Evolutionary conservation across 2,329 filamentous ascomycete genomes (phyloP), one percentile per base, ranked within the genome.

Genomic region (Orbilia brochopaga): DNA sequence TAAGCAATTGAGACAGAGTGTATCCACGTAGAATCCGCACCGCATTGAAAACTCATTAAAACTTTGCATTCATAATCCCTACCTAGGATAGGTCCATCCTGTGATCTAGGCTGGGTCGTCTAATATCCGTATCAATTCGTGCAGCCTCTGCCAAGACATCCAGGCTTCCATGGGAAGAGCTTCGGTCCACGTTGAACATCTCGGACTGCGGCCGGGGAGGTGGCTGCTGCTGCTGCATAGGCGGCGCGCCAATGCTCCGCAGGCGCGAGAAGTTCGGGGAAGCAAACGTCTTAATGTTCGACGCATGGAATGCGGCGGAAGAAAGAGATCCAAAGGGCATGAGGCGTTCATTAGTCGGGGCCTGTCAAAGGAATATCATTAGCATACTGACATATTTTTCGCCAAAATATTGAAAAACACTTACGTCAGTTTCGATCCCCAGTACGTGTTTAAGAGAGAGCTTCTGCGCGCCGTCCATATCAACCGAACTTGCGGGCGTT

Each of bases 401-500:
- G 11, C 21, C 7, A 10, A 37, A 17, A 40, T 4, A 13, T 35
- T 64, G 11, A 23, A 5, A 37, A 23, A 46, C 24, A 11, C 69
- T 63, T 67, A 73, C 69, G 50, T 73, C 69, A 51, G 61, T 66
- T 46, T 73, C 69, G 27, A 73, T 67, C 27, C 69, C 69, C 37
- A 73, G 44, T 27, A 67, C 62, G 32, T 73, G 69, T 42, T 73
- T 73, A 37, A 67, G 46, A 13, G 69, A 73, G 27, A 67, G 62
- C 23, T 73, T 73, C 35, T 72, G 67, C 19, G 67, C 60, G 8
- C 69, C 57, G 44, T 73, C 69, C 5, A 42, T 66, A 55, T 73
- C 69, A 8, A 73, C 69, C 11, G 69, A 73, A 42, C 69, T 73
- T n/a, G 69, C 69, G 13, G 69, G 69, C 11, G 69, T 73, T 23